Evolutionary conservation across 2,329 filamentous ascomycete genomes (phyloP), one percentile per base, ranked within the genome.

Genomic region (Sporothrix inflata): DNA sequence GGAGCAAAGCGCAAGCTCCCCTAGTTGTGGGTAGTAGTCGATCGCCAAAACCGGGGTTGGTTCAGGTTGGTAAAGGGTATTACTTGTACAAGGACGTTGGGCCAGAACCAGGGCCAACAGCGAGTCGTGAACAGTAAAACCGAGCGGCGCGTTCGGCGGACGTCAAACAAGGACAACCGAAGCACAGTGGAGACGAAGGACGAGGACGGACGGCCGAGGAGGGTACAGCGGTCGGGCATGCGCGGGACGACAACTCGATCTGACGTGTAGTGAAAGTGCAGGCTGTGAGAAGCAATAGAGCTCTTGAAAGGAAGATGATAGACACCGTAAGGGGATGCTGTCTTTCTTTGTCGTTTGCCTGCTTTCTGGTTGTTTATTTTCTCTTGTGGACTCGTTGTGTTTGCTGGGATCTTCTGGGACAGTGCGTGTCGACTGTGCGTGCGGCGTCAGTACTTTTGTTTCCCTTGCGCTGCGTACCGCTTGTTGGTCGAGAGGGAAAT

Each of bases 11-110:
- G 38, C 60, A 49, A 49, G 40, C 24, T 66, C 42, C 16, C 40
- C 27, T 24, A 55, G 38, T 63, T 14, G 21, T 65, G 19, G 34
- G n/a, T 47, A 16, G 61, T 57, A 60, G 42, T 27, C 68, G 55
- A 69, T 72, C 71, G 55, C 42, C 45, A 63, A 69, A 72, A 65
- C 71, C 66, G 71, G 71, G 71, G 71, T 69, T 53, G 14, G 34
- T n/a, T n/a, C n/a, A n/a, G n/a, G n/a, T 16, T 67, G 45, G 42
- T 55, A 55, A 7, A 55, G 21, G 21, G 40, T 47, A n/a, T 7
- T 45, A n/a, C n/a, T 45, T 11, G 42, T 11, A 65, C 38, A n/a
- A 65, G 61, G 21, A 53, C 19, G 21, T 9, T 21, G 49, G 38
- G 47, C 60, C 47, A 57, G 24, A 63, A 6, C 38, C 30, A 49